phyloP scores from a whole-genome alignment of 306 rosid genomes.

The Fragaria iinumae region DNA sequence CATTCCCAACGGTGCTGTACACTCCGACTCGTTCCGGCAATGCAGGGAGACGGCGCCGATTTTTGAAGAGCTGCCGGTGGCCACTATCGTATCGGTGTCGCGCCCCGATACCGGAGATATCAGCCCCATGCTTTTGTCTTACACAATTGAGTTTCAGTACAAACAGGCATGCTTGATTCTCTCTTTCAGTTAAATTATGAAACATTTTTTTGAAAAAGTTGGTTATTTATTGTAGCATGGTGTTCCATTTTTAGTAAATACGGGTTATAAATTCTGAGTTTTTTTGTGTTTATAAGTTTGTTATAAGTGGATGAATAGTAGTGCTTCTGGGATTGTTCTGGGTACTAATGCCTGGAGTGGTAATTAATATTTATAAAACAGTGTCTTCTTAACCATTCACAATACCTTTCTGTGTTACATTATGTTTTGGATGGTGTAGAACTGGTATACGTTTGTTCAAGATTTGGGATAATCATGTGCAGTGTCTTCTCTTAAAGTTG shows the following conservation, averaged over 20 bases:
- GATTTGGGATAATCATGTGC: neutral
- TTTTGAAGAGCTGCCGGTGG: constrained; percentile 72
- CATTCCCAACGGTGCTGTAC: constrained; percentile 26
- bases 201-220: neutral
- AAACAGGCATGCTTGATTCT: constrained; percentile 56
- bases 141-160: constrained; percentile 77
- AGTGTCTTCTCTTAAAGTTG: neutral
- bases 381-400: neutral
- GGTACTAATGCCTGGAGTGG: neutral
- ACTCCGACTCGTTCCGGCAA: constrained; percentile 40
- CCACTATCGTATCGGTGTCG: constrained; percentile 67
- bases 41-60: constrained; percentile 45
- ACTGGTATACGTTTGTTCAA: neutral
- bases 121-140: constrained; percentile 76
- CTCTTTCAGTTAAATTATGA: neutral
- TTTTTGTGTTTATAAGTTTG: neutral
- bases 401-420: neutral
- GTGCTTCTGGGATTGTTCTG: neutral
- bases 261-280: neutral
- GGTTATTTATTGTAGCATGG: neutral
- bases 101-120: constrained; percentile 75
- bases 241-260: neutral
- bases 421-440: neutral
- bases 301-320: neutral
- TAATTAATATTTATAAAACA: neutral